These are phyloP conservation scores for Salix udensis DNA, from an alignment of 345 rosid species.

Conservation along the genomic window DNA sequence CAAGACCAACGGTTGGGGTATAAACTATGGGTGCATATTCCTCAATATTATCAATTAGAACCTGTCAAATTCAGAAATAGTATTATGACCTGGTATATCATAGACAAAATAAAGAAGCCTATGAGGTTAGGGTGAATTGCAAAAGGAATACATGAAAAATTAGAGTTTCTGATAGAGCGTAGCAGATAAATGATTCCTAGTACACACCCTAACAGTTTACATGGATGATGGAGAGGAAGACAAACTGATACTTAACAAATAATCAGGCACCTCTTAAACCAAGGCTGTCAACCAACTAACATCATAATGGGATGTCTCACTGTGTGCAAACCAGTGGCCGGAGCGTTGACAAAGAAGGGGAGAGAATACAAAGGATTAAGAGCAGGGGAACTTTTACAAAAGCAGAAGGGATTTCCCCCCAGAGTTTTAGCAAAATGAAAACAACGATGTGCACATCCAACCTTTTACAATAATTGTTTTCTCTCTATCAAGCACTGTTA, in stretches of 20 bases:
- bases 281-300: background rate
- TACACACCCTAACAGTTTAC: background rate
- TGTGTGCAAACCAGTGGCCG: background rate
- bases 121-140: background rate
- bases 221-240: background rate
- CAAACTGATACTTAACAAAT: background rate
- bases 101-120: background rate
- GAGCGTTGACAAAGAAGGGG: background rate
- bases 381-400: background rate
- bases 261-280: background rate
- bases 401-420: background rate
- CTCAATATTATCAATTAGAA: constrained; percentile 79
- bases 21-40: constrained; percentile 98
- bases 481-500: background rate
- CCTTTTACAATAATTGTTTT: background rate
- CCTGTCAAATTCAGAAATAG: constrained; percentile 42
- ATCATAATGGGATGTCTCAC: background rate
- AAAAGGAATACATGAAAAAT: background rate
- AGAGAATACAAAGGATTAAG: background rate
- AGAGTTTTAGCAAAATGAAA: background rate
- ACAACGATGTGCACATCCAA: background rate
- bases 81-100: background rate
- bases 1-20: constrained; percentile 95
- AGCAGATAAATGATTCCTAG: background rate
- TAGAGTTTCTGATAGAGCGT: background rate